These are phyloP conservation scores for Plasmodium berghei DNA, from an alignment of 169 alveolate species.

Conservation along the genomic window DNA sequence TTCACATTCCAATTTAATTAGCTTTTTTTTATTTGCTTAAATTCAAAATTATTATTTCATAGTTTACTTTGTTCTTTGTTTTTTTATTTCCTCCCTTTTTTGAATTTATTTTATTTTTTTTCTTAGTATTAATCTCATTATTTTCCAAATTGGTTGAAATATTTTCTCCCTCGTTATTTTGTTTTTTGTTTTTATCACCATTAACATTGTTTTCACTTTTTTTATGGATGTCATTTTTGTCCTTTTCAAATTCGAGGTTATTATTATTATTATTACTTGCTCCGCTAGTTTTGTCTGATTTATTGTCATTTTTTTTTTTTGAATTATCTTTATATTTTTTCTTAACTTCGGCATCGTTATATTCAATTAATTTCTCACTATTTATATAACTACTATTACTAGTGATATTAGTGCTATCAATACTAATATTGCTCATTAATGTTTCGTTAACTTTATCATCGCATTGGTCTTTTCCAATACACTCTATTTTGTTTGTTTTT, in stretches of 20 bases:
- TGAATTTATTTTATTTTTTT: conserved; percentile 34
- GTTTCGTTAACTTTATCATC: not conserved
- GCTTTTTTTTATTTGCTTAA: conserved; percentile 5
- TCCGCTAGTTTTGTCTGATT: conserved; percentile 22
- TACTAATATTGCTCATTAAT: conserved; percentile 1
- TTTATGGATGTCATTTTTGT: conserved; percentile 18
- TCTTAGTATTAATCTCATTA: conserved; percentile 22
- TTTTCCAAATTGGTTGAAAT: not conserved
- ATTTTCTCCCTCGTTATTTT: conserved; percentile 16
- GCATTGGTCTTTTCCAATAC: not conserved
- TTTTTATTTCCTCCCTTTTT: conserved; percentile 14
- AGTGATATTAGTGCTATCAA: not conserved
- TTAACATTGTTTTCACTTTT: conserved; percentile 28
- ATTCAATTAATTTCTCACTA: conserved; percentile 7
- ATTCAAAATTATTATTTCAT: not conserved
- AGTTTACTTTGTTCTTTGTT: not conserved
- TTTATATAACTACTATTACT: conserved; percentile 1
- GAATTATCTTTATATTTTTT: conserved; percentile 46
- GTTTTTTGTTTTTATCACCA: conserved; percentile 17
- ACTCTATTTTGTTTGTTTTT: not conserved
- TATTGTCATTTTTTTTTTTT: conserved; percentile 15
- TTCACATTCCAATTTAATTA: too few species aligned
- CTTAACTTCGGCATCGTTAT: conserved; percentile 2
- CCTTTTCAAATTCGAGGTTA: conserved; percentile 14
- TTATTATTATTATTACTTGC: not conserved